Conservation (phyloP, 2,329 filamentous ascomycete species). For the Claviceps purpurea region DNA sequence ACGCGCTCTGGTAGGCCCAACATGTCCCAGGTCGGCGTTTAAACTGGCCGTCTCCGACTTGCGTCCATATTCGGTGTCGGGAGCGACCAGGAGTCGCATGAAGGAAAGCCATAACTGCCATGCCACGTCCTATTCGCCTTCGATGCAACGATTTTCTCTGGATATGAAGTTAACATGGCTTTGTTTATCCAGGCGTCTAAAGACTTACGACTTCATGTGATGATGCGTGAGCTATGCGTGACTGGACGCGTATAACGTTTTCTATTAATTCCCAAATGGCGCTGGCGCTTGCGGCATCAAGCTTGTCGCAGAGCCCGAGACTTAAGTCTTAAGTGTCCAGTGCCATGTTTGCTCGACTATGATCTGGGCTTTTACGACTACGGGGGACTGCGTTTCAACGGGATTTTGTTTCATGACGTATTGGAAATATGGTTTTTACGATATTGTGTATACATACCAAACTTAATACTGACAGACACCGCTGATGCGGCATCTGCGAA, state of each 20-base stretch:
- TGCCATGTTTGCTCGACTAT: too few relatives aligned
- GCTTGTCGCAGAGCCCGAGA: background rate
- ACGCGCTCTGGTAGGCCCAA: constrained; percentile 30
- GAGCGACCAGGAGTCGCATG: background rate
- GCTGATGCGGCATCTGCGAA: background rate
- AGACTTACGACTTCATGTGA: background rate
- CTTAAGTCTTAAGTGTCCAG: too few relatives aligned
- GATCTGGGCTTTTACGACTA: background rate
- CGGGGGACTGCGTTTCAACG: background rate
- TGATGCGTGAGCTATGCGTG: background rate
- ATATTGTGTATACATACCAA: constrained; percentile 11
- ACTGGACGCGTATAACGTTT: background rate
- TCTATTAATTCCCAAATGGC: background rate
- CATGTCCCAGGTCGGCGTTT: constrained; percentile 45
- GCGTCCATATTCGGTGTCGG: background rate
- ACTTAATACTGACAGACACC: background rate
- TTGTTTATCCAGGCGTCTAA: constrained; percentile 4
- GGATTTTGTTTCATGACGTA: constrained; percentile 4
- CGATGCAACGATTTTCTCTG: background rate
- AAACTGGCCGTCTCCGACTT: constrained; percentile 4
- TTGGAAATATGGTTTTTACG: constrained; percentile 9
- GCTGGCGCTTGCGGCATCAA: background rate
- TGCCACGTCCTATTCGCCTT: background rate
- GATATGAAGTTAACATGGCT: constrained; percentile 3
- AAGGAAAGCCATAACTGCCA: background rate